A percentile compares a stretch with the other conserved stretches of the same genome.
phyloP scores from a whole-genome alignment of 1,284 basidiomycete species.

The Apiotrichum veenhuisii region DNA sequence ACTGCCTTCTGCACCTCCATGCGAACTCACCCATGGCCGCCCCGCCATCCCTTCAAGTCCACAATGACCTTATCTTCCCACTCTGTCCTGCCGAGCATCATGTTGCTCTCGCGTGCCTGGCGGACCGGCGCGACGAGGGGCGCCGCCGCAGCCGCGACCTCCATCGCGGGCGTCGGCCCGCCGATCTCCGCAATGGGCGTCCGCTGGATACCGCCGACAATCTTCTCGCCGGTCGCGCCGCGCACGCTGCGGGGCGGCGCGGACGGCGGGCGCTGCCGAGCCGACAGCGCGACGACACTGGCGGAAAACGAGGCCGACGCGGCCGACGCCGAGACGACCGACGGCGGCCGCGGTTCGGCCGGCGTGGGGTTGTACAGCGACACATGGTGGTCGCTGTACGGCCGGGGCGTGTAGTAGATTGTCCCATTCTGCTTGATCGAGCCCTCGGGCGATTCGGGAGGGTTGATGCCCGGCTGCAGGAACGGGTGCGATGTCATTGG shows the following conservation, averaged over 20 bases:
- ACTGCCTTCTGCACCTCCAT: no score
- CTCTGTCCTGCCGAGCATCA: not conserved
- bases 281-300: not conserved
- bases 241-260: constrained; percentile 3
- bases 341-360: not conserved
- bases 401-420: no score
- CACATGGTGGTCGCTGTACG: no score
- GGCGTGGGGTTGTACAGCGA: not conserved
- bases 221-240: not conserved
- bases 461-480: no score
- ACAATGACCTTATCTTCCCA: constrained; percentile 33
- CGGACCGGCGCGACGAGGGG: not conserved
- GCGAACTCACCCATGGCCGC: constrained; percentile 42
- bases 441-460: no score
- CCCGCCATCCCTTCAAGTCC: constrained; percentile 40
- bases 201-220: not conserved
- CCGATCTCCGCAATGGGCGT: not conserved
- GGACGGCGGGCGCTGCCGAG: not conserved
- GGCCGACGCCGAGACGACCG: not conserved
- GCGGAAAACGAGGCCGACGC: not conserved
- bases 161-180: not conserved
- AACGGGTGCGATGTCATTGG: no score
- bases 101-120: not conserved
- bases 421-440: no score
- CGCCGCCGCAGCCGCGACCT: not conserved